phyloP scores from a whole-genome alignment of 2,329 filamentous ascomycete species.

The Cladosporium oxysporum region DNA sequence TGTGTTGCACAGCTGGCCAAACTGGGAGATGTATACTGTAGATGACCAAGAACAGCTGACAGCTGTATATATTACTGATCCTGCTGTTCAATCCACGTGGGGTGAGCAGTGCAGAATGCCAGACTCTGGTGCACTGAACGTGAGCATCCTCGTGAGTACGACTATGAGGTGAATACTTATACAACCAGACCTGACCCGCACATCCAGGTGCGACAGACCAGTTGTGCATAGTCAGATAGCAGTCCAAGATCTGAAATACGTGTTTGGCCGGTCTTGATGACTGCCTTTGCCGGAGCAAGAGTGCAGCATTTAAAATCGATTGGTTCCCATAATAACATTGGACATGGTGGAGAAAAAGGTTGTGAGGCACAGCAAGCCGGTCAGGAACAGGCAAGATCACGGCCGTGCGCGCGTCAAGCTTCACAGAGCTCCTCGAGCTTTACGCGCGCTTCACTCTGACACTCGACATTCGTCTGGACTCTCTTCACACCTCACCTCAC shows the following conservation, averaged over 20 bases:
- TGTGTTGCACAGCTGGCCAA: not conserved
- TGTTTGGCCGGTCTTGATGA: not conserved
- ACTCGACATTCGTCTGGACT: not conserved
- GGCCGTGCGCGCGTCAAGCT: conserved; percentile 1
- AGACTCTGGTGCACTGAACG: not conserved
- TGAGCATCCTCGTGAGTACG: too few relatives aligned
- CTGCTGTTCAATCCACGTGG: not conserved
- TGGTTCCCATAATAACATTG: not conserved
- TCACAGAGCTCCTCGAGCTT: not conserved
- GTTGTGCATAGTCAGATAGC: not conserved
- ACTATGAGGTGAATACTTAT: not conserved
- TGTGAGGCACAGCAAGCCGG: not conserved
- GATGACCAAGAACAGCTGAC: not conserved
- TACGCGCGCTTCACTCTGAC: not conserved
- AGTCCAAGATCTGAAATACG: not conserved
- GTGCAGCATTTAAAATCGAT: not conserved
- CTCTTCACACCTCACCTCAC: not conserved
- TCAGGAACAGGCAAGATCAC: not conserved
- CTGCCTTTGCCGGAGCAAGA: not conserved
- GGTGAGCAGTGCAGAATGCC: not conserved
- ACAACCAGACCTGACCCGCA: not conserved
- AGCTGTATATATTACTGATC: not conserved
- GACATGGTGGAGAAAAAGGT: not conserved
- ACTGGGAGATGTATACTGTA: not conserved
- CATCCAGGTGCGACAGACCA: not conserved